phyloP scores from a whole-genome alignment of 1,284 basidiomycete species.

The Puccinia polysora region DNA sequence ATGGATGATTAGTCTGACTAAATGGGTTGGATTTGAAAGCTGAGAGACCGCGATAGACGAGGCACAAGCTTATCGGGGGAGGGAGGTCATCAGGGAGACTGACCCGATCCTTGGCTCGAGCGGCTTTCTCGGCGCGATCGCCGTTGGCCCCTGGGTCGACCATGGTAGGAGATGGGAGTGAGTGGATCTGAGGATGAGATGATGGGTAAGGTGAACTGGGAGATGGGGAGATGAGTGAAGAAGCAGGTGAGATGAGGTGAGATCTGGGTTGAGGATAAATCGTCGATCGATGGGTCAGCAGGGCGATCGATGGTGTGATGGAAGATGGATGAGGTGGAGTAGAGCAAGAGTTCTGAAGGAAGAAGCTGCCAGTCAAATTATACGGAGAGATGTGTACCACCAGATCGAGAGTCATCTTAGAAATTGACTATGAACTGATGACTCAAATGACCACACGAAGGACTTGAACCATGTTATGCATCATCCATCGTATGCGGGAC shows the following conservation, averaged over 20 bases:
- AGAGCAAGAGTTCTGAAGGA: no score
- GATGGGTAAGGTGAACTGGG: not conserved
- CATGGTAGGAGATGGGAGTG: slow-evolving; percentile 30
- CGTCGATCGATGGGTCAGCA: not conserved
- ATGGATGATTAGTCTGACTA: not conserved
- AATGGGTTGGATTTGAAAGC: not conserved
- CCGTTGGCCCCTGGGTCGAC: slow-evolving; percentile 8
- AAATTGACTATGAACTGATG: no score
- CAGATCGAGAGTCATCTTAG: no score
- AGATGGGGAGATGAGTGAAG: not conserved
- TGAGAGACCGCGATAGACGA: not conserved
- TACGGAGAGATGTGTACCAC: no score
- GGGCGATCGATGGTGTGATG: not conserved
- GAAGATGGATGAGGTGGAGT: no score
- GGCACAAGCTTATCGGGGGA: not conserved
- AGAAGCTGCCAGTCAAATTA: no score
- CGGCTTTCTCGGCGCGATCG: slow-evolving; percentile 41
- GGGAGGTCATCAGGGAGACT: slow-evolving; percentile 17
- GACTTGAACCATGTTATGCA: no score
- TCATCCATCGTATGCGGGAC: no score
- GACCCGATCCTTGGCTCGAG: slow-evolving; percentile 35
- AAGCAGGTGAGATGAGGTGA: not conserved
- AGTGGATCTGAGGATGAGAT: no score
- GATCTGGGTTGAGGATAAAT: not conserved
- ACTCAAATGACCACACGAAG: no score